Conservation (phyloP, 2,329 filamentous ascomycete species). For the Coniella lustricola region DNA sequence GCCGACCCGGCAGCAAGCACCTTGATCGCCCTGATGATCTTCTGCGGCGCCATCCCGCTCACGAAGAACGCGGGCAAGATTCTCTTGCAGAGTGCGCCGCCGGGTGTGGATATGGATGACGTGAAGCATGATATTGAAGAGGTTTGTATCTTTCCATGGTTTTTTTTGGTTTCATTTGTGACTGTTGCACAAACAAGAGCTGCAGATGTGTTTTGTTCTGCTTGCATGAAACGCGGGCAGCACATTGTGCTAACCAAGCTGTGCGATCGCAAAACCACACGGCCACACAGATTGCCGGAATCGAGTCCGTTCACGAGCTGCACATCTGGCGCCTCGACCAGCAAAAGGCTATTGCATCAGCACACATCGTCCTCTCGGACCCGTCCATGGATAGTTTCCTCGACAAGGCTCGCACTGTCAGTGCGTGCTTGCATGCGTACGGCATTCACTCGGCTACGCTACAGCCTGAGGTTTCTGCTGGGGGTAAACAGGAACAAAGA, state of each 20-base stretch:
- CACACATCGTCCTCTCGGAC: constrained; percentile 58
- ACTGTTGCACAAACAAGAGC: no score
- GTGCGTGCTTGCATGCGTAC: constrained; percentile 65
- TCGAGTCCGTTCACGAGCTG: constrained; percentile 62
- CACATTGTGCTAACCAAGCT: neutral
- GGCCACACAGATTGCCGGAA: constrained; percentile 60
- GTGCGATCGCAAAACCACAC: neutral
- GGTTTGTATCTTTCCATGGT: constrained; percentile 28
- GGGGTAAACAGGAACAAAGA: neutral
- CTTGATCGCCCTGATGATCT: constrained; percentile 66
- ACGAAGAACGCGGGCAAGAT: constrained; percentile 57
- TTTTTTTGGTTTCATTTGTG: no score
- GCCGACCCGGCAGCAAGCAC: constrained; percentile 64
- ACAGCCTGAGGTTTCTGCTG: constrained; percentile 51
- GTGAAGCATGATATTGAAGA: constrained; percentile 63
- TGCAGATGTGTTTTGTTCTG: no score
- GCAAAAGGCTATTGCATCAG: constrained; percentile 60
- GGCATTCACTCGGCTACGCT: constrained; percentile 66
- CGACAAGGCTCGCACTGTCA: constrained; percentile 52
- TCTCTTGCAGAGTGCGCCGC: constrained; percentile 59
- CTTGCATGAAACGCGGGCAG: no score
- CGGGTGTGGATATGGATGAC: constrained; percentile 51
- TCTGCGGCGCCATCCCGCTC: constrained; percentile 56
- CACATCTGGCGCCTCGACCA: constrained; percentile 71
- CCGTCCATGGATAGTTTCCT: constrained; percentile 51